These are phyloP conservation scores for Podospora pseudopauciseta DNA, from an alignment of 495 filamentous ascomycete genomes.

Conservation along the genomic window DNA sequence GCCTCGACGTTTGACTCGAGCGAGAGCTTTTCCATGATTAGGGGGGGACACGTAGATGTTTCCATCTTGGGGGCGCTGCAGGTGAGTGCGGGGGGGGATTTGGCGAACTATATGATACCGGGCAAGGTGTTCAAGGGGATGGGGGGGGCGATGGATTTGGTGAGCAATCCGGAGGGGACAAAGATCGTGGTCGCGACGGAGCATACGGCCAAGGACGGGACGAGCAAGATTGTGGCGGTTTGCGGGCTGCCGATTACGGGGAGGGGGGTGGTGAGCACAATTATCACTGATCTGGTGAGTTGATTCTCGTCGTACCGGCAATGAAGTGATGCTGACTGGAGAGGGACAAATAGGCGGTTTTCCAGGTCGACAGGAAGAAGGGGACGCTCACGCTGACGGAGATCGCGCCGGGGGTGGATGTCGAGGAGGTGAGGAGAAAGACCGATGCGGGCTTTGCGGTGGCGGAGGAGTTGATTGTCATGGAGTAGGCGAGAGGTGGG, in stretches of 20 bases:
- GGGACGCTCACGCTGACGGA: slow-evolving; percentile 53
- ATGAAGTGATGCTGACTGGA: slow-evolving; percentile 3
- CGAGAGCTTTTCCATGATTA: slow-evolving; percentile 61
- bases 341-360: slow-evolving; percentile 33
- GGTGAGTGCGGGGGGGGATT: slow-evolving; percentile 54
- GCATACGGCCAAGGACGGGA: slow-evolving; percentile 58
- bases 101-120: slow-evolving; percentile 64
- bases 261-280: slow-evolving; percentile 49
- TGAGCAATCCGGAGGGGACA: slow-evolving; percentile 55
- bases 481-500: slow-evolving; percentile 36
- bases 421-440: slow-evolving; percentile 51
- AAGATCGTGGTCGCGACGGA: slow-evolving; percentile 62
- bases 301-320: no score
- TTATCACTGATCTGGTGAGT: slow-evolving; percentile 56
- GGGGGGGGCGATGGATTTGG: slow-evolving; percentile 62
- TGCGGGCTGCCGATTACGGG: slow-evolving; percentile 57
- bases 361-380: slow-evolving; percentile 52
- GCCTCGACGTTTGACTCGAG: slow-evolving; percentile 56
- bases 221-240: slow-evolving; percentile 55
- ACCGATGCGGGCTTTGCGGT: slow-evolving; percentile 53
- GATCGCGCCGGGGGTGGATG: slow-evolving; percentile 52
- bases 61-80: slow-evolving; percentile 60
- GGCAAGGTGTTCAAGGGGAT: slow-evolving; percentile 62
- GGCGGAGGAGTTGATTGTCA: slow-evolving; percentile 45
- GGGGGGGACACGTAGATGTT: slow-evolving; percentile 57